Evolutionary conservation across 306 rosid species (phyloP).

Genomic region (Boehmeria nivea): DNA sequence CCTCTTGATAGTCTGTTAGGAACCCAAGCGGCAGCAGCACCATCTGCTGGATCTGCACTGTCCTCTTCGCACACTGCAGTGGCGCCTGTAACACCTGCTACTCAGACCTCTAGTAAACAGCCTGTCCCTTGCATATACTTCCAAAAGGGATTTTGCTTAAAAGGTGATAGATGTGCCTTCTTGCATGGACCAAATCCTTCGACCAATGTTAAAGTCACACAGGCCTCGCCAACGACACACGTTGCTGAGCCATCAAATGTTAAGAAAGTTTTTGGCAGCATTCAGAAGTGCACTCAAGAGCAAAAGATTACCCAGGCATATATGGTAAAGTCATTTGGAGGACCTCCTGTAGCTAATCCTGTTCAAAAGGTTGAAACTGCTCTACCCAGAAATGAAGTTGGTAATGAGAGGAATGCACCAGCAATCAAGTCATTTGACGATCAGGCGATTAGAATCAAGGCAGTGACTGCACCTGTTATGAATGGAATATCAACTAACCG

Average conservation of each 20-base stretch:
- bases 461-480: slow-evolving; percentile 23
- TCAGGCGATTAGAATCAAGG: slow-evolving; percentile 45
- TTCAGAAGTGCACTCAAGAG: slow-evolving; percentile 47
- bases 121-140: slow-evolving; percentile 84
- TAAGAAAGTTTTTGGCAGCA: slow-evolving; percentile 51
- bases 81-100: slow-evolving; percentile 33
- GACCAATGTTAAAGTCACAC: slow-evolving; percentile 45
- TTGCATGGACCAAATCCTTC: slow-evolving; percentile 57
- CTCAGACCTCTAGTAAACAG: slow-evolving; percentile 55
- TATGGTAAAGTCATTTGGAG: slow-evolving; percentile 31
- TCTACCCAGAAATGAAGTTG: slow-evolving; percentile 36
- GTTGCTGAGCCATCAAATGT: slow-evolving; percentile 37
- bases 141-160: slow-evolving; percentile 77
- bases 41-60: slow-evolving; percentile 47
- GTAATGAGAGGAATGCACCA: slow-evolving; percentile 37
- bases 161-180: slow-evolving; percentile 89
- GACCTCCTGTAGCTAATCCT: slow-evolving; percentile 36
- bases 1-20: slow-evolving; percentile 86
- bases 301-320: slow-evolving; percentile 44
- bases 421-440: slow-evolving; percentile 36
- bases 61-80: slow-evolving; percentile 39
- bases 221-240: slow-evolving; percentile 30
- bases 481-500: slow-evolving; percentile 43
- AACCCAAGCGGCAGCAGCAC: slow-evolving; percentile 43
- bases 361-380: slow-evolving; percentile 39